Base-by-base conservation (phyloP, 192 early-diverging fungal species). In the Geranomyces variabilis region DNA sequence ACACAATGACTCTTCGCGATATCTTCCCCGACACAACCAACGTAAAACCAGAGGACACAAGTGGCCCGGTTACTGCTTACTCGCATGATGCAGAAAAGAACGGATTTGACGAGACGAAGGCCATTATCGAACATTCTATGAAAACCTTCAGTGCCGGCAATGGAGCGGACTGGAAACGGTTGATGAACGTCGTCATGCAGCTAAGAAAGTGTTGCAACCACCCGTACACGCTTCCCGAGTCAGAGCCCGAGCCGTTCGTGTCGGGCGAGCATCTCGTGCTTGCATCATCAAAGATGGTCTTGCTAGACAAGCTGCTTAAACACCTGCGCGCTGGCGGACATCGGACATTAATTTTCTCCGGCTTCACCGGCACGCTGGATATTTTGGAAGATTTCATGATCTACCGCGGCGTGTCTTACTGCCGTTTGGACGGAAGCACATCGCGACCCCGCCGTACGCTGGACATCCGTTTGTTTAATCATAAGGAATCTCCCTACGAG, bases 121-220 rank as follows among this genome's bases (percentile, higher is more conserved):
- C 55, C 8, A 49, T 57, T 24, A 57, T 57, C 49, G 63, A 77
- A 48, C 60, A 68, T 47, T 53, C 75, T 13, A 51, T 72, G 55
- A 34, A 67, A 22, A 67, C n/a, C 7, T 53, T 53, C 21, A 26
- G 21, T 26, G 51, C 6, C 6, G 51, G 46, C 13, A 33, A 49
- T 31, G 61, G 71, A 48, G 65, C 53, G 19, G 74, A 79, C 48
- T 79, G 78, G 78, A 59, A 59, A 30, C 77, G 75, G 59, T 47
- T 82, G 24, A 77, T 78, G 70, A 85, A 85, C 58, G 29, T 81
- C 12, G 67, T 95, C 55, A 90, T 96, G 86, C 81, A 94, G 60
- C 79, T 96, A 63, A 83, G 94, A 21, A 96, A 96, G 75, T 86
- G 84, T 0, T 87, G 92, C 13, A 89, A 91, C 70, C 94, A 96